These are phyloP conservation scores for Globisporangium spiculum DNA, from an alignment of 352 stramenopile species.

Conservation along the genomic window DNA sequence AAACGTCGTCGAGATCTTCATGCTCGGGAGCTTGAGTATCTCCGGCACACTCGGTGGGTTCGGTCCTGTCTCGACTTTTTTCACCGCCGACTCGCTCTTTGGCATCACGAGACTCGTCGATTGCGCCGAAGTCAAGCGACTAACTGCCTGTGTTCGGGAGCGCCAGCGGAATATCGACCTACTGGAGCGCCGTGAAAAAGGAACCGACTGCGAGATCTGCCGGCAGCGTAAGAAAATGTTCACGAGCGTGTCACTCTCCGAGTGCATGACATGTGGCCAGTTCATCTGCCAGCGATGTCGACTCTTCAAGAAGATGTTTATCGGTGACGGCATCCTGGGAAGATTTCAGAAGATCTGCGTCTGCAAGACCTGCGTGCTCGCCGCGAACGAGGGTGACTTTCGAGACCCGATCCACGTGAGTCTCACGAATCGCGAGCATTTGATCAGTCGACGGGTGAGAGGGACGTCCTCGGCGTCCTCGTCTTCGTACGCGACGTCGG, in stretches of 20 bases:
- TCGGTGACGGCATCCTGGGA: slow-evolving; percentile 37
- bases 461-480: slow-evolving; percentile 10
- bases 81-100: slow-evolving; percentile 42
- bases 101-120: slow-evolving; percentile 43
- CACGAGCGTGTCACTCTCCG: slow-evolving; percentile 26
- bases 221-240: slow-evolving; percentile 34
- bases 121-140: slow-evolving; percentile 47
- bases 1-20: slow-evolving; percentile 57
- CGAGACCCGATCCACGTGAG: slow-evolving; percentile 17
- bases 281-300: slow-evolving; percentile 48
- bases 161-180: slow-evolving; percentile 34
- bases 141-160: slow-evolving; percentile 48
- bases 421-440: slow-evolving; percentile 15
- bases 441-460: not conserved
- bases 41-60: slow-evolving; percentile 33
- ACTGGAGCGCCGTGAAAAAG: slow-evolving; percentile 16
- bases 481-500: slow-evolving; percentile 12
- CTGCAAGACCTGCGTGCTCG: slow-evolving; percentile 38
- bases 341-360: slow-evolving; percentile 42
- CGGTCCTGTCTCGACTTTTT: slow-evolving; percentile 35
- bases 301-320: slow-evolving; percentile 41
- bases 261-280: slow-evolving; percentile 45
- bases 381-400: slow-evolving; percentile 33
- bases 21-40: slow-evolving; percentile 52
- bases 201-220: slow-evolving; percentile 34